Percentiles rank a stretch among this genome's conserved stretches.
phyloP scores from a whole-genome alignment of 352 stramenopile genomes.

The Pythium sukuiense region DNA sequence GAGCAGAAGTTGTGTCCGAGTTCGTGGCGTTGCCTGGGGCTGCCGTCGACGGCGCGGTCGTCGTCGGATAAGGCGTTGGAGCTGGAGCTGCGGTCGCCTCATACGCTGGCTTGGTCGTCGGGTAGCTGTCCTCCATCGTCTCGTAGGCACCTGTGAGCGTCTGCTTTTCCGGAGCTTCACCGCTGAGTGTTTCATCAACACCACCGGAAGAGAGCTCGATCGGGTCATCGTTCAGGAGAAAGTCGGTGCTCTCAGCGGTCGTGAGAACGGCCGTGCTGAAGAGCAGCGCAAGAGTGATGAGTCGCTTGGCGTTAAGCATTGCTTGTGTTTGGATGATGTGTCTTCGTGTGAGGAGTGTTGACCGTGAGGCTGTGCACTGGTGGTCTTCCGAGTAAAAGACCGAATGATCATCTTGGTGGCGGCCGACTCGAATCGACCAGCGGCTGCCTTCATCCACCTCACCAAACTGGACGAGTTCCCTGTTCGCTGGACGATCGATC shows the following conservation, averaged over 20 bases:
- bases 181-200: not conserved
- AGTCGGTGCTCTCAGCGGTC: too few species aligned
- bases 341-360: not conserved
- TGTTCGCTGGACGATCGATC: conserved; percentile 4
- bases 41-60: not conserved
- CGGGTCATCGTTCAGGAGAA: too few species aligned
- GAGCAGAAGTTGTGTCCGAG: not conserved
- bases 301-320: conserved; percentile 28
- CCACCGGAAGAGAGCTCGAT: not conserved
- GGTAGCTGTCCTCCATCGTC: not conserved
- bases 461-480: not conserved
- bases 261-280: conserved; percentile 22
- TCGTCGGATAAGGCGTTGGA: conserved; percentile 1
- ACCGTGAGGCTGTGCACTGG: conserved; percentile 7
- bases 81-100: not conserved
- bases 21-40: not conserved
- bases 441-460: not conserved
- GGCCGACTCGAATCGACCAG: not conserved
- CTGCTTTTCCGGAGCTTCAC: not conserved
- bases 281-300: conserved; percentile 24
- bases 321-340: not conserved
- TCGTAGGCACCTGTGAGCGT: not conserved
- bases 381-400: conserved; percentile 29
- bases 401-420: conserved; percentile 13
- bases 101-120: too few species aligned